Evolutionary conservation across 2,329 filamentous ascomycete species (phyloP).

Genomic region (Xylaria sp.): DNA sequence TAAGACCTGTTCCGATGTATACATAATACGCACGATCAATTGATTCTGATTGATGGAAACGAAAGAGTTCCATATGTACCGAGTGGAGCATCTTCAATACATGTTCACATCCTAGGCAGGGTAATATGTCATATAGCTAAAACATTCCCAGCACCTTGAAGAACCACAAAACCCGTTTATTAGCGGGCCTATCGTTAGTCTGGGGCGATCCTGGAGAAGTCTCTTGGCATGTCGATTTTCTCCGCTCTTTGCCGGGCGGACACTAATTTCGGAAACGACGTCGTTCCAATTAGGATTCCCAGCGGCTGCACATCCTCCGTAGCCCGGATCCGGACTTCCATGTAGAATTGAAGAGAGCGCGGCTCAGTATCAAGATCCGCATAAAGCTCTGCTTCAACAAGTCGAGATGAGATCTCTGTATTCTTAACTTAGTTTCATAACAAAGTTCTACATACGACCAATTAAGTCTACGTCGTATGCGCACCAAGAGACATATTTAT

Average conservation of each 20-base stretch:
- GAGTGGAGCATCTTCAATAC: not conserved
- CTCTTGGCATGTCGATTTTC: conserved; percentile 23
- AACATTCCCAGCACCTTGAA: conserved; percentile 7
- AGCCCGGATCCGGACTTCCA: not conserved
- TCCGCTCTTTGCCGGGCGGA: conserved; percentile 27
- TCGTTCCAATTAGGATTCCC: conserved; percentile 19
- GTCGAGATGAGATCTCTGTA: not conserved
- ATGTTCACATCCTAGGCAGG: not conserved
- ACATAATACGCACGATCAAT: not conserved
- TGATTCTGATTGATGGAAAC: conserved; percentile 38
- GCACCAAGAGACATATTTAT: not conserved
- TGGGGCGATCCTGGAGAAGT: not conserved
- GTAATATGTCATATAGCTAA: conserved; percentile 9
- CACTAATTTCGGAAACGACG: not conserved
- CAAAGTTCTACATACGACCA: not conserved
- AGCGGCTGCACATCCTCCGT: conserved; percentile 32
- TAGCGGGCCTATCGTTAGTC: conserved; percentile 28
- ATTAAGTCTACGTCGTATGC: not conserved
- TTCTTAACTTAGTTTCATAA: not conserved
- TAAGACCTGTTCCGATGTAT: conserved; percentile 7
- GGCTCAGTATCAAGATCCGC: not conserved
- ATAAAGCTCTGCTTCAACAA: not conserved
- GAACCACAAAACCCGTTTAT: conserved; percentile 1
- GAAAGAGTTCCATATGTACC: not conserved
- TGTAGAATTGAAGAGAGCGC: not conserved